These are phyloP conservation scores for Neotropicomus parvogracilis DNA, from an alignment of 1,284 basidiomycete genomes.

Conservation along the genomic window DNA sequence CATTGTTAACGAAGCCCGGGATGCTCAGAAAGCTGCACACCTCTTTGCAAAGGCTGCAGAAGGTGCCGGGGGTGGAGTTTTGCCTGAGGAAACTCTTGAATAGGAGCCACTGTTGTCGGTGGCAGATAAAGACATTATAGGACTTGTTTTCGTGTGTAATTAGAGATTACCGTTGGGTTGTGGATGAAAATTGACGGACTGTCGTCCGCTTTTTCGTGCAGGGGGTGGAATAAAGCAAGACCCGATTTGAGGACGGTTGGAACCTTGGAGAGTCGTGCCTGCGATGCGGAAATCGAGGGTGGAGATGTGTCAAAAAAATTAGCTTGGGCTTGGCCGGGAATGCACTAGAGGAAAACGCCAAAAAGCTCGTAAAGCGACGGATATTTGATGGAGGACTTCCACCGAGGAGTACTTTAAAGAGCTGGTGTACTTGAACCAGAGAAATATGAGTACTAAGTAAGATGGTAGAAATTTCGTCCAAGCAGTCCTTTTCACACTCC, in stretches of 20 bases:
- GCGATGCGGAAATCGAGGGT: constrained; percentile 27
- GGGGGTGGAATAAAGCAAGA: constrained; percentile 27
- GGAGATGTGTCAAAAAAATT: constrained; percentile 31
- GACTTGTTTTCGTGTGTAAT: constrained; percentile 63
- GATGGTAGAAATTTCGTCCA: constrained; percentile 37
- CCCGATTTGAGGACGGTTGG: constrained; percentile 18
- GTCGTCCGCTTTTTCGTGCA: constrained; percentile 33
- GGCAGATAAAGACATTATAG: constrained; percentile 85
- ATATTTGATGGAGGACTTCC: constrained; percentile 34
- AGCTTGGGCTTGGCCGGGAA: constrained; percentile 31
- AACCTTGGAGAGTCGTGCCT: constrained; percentile 31
- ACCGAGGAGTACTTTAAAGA: constrained; percentile 33
- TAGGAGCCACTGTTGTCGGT: constrained; percentile 73
- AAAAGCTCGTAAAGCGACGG: constrained; percentile 30
- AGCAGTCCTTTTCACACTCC: constrained; percentile 41
- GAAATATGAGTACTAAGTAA: constrained; percentile 47
- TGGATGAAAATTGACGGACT: constrained; percentile 44
- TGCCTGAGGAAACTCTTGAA: constrained; percentile 75
- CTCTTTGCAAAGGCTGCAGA: constrained; percentile 86
- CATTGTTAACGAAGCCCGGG: constrained; percentile 16
- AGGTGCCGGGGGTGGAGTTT: constrained; percentile 84
- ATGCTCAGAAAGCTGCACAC: constrained; percentile 38
- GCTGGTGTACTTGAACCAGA: constrained; percentile 36
- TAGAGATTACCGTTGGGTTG: constrained; percentile 68
- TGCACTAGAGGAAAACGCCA: constrained; percentile 22